A percentile compares a stretch with the other conserved stretches of the same genome.
Conservation (phyloP, 2,329 filamentous ascomycete genomes). For the Stagonosporopsis vannaccii region DNA sequence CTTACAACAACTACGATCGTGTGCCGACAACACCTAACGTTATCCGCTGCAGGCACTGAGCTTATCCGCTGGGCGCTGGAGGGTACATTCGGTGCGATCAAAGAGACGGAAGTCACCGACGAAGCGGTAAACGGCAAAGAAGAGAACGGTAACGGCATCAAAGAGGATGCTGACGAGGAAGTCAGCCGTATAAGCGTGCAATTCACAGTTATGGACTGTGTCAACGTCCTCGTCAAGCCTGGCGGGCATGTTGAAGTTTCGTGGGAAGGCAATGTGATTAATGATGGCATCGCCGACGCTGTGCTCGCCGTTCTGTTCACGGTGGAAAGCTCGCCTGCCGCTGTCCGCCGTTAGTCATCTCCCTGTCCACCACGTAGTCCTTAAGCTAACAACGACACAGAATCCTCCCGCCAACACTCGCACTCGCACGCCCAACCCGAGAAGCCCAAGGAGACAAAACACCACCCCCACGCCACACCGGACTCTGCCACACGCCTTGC, state of each 20-base stretch:
- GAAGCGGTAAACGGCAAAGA: conserved; percentile 45
- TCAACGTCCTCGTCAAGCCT: conserved; percentile 78
- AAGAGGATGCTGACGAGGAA: conserved; percentile 71
- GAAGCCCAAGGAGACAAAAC: conserved; percentile 39
- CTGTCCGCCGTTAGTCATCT: conserved; percentile 79
- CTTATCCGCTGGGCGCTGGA: conserved; percentile 94
- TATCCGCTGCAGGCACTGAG: conserved; percentile 88
- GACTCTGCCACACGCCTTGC: conserved; percentile 78
- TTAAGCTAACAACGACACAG: conserved; percentile 23
- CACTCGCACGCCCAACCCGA: conserved; percentile 26
- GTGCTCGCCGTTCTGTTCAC: conserved; percentile 92
- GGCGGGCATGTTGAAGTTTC: conserved; percentile 87
- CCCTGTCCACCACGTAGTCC: not conserved
- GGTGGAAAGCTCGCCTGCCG: conserved; percentile 91
- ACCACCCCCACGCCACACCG: conserved; percentile 77
- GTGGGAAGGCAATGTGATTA: conserved; percentile 98
- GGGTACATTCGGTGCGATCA: conserved; percentile 87
- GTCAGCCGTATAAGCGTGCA: conserved; percentile 61
- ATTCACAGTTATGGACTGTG: conserved; percentile 85
- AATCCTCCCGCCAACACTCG: conserved; percentile 47
- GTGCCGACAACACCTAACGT: conserved; percentile 87
- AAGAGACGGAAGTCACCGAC: conserved; percentile 46
- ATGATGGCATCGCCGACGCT: conserved; percentile 97
- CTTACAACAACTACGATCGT: conserved; percentile 92
- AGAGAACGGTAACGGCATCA: conserved; percentile 50